Conservation (phyloP, 345 rosid species). For the Citrus inodora region DNA sequence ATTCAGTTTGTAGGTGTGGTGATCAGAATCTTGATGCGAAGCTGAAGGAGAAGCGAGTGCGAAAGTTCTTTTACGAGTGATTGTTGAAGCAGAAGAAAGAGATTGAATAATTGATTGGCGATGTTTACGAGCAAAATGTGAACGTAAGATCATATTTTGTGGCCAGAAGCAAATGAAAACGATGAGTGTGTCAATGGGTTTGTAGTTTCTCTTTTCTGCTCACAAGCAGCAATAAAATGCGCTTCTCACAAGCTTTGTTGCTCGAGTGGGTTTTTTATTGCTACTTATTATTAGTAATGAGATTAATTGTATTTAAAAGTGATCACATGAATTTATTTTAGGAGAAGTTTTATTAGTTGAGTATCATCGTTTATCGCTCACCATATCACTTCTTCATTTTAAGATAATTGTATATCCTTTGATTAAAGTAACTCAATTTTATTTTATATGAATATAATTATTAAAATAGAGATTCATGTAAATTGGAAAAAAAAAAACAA, state of each 20-base stretch:
- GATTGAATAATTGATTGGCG: not conserved
- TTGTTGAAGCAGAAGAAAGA: not conserved
- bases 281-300: too few species aligned
- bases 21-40: not conserved
- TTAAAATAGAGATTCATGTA: too few species aligned
- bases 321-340: too few species aligned
- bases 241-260: not conserved
- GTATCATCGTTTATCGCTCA: too few species aligned
- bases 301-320: too few species aligned
- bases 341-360: too few species aligned
- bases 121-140: not conserved
- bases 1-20: constrained; percentile 36
- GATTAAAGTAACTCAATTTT: too few species aligned
- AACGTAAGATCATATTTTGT: not conserved
- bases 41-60: not conserved
- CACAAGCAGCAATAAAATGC: not conserved
- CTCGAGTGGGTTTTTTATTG: too few species aligned
- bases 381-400: too few species aligned
- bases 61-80: not conserved
- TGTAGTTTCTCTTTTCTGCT: not conserved
- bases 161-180: not conserved
- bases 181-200: not conserved
- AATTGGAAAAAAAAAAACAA: too few species aligned
- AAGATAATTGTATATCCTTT: too few species aligned
- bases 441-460: too few species aligned